Evolutionary conservation across 148 eudicot genomes (phyloP), one percentile per base, ranked within the genome.

Genomic region (Rhododendron simsii): DNA sequence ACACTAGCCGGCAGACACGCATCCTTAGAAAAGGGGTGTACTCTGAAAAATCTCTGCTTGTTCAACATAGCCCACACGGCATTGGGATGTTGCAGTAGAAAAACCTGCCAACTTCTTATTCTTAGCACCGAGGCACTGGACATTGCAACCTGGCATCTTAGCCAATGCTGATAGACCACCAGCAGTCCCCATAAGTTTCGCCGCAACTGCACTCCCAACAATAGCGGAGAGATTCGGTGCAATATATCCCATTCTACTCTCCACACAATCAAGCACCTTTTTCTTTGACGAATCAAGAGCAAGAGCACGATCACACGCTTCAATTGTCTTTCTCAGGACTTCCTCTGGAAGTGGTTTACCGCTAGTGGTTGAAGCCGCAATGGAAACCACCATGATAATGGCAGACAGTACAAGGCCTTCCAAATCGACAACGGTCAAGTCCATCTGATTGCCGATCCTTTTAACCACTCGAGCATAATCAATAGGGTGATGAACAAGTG

Each of bases 141-240:
- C 95, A 84, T 96, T 96, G 86, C 98, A 95, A 61, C 98, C 98
- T 50, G 99, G 98, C 98, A 96, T 96, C 91, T 93, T 93, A 57
- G 99, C 98, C 50, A 96, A 89, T 12, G 98, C 82, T 3, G 94
- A 80, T 13, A 96, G 87, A 79, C 99, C 99, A 86, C 99, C 99
- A 86, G 98, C 99, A 23, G 98, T 92, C 77, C 98, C 98, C 98
- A 96, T 93, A 81, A 96, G 92, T 77, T 96, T 96, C 37, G 98
- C 99, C 5, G 99, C 99, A 87, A 95, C 98, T 35, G 98, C 98
- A 89, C 95, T 94, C 45, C 99, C 98, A 86, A 95, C 98, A 48
- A 95, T 91, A 47, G 98, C 98, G 50, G 98, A 93, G 77, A 95
- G 94, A 90, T 96, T 96, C 20, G 98, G 98, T 9, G 99, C 99